Evolutionary conservation across 495 filamentous ascomycete genomes (phyloP).

Genomic region (Penicillium bovifimosum): DNA sequence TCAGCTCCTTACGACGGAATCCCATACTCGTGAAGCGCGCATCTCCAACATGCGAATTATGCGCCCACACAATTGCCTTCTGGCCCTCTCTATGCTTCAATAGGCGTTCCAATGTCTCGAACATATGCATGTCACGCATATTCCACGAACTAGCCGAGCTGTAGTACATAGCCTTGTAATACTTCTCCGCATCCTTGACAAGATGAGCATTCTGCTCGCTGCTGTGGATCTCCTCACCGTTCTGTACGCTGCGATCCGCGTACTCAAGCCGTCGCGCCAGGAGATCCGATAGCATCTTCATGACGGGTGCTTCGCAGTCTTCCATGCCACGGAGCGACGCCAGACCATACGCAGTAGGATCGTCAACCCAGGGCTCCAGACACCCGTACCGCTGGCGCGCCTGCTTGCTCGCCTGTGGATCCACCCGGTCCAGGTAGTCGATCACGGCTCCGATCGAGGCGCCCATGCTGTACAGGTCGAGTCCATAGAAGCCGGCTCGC

Average conservation of each 20-base stretch:
- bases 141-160: constrained; percentile 52
- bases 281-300: constrained; percentile 43
- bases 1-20: constrained; percentile 43
- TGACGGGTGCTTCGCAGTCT: constrained; percentile 45
- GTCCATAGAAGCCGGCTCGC: constrained; percentile 47
- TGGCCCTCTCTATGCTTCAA: constrained; percentile 38
- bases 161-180: constrained; percentile 57
- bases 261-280: constrained; percentile 45
- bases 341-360: constrained; percentile 49
- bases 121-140: constrained; percentile 55
- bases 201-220: constrained; percentile 52
- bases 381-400: constrained; percentile 45
- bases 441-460: constrained; percentile 47
- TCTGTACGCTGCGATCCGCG: constrained; percentile 12
- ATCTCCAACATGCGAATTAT: constrained; percentile 58
- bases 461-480: constrained; percentile 53
- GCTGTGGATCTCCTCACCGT: constrained; percentile 50
- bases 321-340: constrained; percentile 40
- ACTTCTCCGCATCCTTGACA: constrained; percentile 51
- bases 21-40: constrained; percentile 53
- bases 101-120: constrained; percentile 46
- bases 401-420: constrained; percentile 39
- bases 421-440: constrained; percentile 47
- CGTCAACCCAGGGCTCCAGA: constrained; percentile 47
- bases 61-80: constrained; percentile 56